Evolutionary conservation across 2,329 filamentous ascomycete genomes (phyloP), one percentile per base, ranked within the genome.

Genomic region (Coniochaeta sp.): DNA sequence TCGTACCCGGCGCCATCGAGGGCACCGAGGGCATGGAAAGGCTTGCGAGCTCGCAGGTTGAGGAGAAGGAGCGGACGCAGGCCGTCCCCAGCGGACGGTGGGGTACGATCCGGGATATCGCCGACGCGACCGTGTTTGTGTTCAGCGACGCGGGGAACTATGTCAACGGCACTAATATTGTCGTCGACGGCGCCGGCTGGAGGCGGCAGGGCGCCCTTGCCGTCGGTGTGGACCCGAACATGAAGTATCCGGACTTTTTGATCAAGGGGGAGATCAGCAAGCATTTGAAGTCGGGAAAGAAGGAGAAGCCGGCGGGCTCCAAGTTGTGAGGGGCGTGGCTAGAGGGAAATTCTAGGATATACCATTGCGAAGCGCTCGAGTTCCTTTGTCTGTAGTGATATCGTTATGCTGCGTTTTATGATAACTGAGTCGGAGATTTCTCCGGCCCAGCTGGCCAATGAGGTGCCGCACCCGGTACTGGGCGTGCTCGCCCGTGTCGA

Each of bases 41-140:
- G 10, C 71, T 87, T 8, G 68, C 77, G 8, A 75, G 73, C 59
- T 65, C 60, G 49, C 59, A 65, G 38, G 60, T 64, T 7, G 65
- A 69, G 50, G 51, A 58, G 48, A 60, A 65, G 22, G 58, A 66
- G 32, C 64, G 68, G 48, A 63, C 61, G 4, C 73, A 69, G 56
- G 63, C 66, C 8, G 78, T 95, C 32, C 94, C 94, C 0, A 71
- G 85, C 2, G 90, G 90, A 1, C 78, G 91, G 52, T 83, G 83
- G 67, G 94, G 92, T 6, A 81, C 81, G 1, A 82, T 95, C 24
- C 87, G 86, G 57, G 92, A 99, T 63, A 91, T 99, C 61, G 87
- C 91, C 0, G 92, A 99, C 68, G 89, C 92, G 1, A 96, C 92
- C 0, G 81, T 97, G 0, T 99, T 85, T 61, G 67, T 97, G 51